Base-by-base conservation (phyloP, 2,329 filamentous ascomycete genomes). In the Diaporthe humulicola region DNA sequence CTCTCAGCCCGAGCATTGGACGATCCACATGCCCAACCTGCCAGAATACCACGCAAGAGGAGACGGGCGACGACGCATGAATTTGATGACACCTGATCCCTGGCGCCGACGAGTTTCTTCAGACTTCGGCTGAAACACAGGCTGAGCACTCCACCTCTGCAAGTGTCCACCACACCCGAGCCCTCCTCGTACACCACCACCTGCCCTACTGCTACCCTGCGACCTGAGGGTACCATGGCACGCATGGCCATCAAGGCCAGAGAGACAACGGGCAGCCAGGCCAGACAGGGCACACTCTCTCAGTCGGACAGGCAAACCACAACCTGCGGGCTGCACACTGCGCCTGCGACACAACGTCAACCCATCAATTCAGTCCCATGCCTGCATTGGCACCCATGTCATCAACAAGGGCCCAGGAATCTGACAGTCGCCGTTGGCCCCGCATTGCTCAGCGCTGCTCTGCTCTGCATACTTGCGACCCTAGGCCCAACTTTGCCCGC, bases 81-180 rank as follows among this genome's bases (percentile, higher is more conserved):
- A 69, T 69, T n/a, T 52, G 64, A 69, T 69, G 64, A 69, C 33
- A 54, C 64, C 64, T 69, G 48, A 69, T 69, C 64, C 64, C 64
- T 69, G 64, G 64, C 33, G 48, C 48, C 64, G 64, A 40, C 64
- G 64, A 69, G 64, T 69, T 54, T 69, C 64, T 69, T 69, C 64
- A 69, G 64, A 69, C 64, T 69, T 69, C 64, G 64, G 64, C 64
- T 69, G 64, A 69, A 69, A 69, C 64, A 69, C 48, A 69, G 64
- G 64, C 64, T 69, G 64, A 69, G 64, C 45, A 54, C 64, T 69
- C 64, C 48, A 69, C 64, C 64, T 69, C 64, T 69, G 64, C 64
- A 54, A 54, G 48, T 54, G 64, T 69, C 64, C 48, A 69, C 64
- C 64, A 69, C 64, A 69, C 45, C 45, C 30, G 64, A 67, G 64